These are phyloP conservation scores for Theileria equi DNA, from an alignment of 169 alveolate genomes.

Conservation along the genomic window DNA sequence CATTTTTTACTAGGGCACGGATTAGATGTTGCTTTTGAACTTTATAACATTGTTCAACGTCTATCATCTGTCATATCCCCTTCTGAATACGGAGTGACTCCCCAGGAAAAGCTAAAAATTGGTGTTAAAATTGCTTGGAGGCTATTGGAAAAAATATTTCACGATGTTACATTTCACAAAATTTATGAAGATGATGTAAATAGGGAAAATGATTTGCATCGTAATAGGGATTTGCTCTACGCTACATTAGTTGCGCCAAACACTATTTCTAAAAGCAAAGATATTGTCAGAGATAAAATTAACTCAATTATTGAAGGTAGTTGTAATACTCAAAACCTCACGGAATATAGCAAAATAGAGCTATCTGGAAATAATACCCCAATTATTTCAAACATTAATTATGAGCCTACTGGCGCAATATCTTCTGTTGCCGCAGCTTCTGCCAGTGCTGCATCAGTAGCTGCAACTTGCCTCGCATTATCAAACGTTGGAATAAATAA, in stretches of 20 bases:
- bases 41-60: constrained; percentile 68
- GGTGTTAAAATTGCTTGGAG: constrained; percentile 79
- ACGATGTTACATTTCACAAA: constrained; percentile 74
- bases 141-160: constrained; percentile 71
- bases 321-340: background rate
- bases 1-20: constrained; percentile 75
- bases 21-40: constrained; percentile 68
- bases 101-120: constrained; percentile 70
- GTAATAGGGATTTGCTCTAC: constrained; percentile 36
- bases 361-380: background rate
- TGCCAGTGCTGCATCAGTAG: constrained; percentile 65
- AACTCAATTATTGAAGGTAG: background rate
- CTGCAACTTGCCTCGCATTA: constrained; percentile 51
- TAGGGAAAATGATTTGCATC: constrained; percentile 18
- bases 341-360: background rate
- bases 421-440: constrained; percentile 47
- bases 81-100: constrained; percentile 79
- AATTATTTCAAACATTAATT: background rate
- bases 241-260: constrained; percentile 36
- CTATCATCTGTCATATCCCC: constrained; percentile 72
- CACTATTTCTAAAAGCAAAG: background rate
- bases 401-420: constrained; percentile 5
- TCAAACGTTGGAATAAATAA: constrained; percentile 6
- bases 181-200: constrained; percentile 6
- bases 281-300: background rate